phyloP scores from a whole-genome alignment of 768 basidiomycete genomes.

The Phaeotremella fagi region DNA sequence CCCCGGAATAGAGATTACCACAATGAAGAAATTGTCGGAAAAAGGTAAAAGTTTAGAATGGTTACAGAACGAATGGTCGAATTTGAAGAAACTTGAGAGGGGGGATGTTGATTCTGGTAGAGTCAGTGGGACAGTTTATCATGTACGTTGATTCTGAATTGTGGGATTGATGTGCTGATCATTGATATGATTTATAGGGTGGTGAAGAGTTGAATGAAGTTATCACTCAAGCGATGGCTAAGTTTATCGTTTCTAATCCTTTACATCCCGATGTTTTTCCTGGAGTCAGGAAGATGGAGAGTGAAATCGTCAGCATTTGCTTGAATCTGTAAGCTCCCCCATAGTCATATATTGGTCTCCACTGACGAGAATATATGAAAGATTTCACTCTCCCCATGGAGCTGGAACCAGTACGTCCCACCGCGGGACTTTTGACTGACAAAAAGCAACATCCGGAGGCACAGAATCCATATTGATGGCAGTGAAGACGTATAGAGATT shows the following conservation, averaged over 20 bases:
- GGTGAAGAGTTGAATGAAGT: slow-evolving; percentile 74
- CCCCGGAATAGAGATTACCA: slow-evolving; percentile 23
- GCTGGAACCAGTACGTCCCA: slow-evolving; percentile 63
- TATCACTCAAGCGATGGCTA: slow-evolving; percentile 72
- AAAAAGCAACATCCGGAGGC: slow-evolving; percentile 74
- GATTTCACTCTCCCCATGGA: slow-evolving; percentile 74
- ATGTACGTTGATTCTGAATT: slow-evolving; percentile 23
- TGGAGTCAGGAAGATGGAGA: slow-evolving; percentile 86
- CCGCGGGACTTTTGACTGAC: neutral
- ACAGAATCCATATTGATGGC: slow-evolving; percentile 97
- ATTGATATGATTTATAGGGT: slow-evolving; percentile 50
- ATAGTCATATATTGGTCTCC: slow-evolving; percentile 7
- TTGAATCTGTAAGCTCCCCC: slow-evolving; percentile 56
- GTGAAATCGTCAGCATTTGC: slow-evolving; percentile 85
- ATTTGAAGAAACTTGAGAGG: slow-evolving; percentile 39
- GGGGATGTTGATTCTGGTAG: slow-evolving; percentile 38
- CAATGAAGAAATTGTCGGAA: slow-evolving; percentile 25
- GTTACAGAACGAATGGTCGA: slow-evolving; percentile 40
- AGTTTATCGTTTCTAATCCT: slow-evolving; percentile 81
- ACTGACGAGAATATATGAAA: slow-evolving; percentile 20
- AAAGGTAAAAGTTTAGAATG: slow-evolving; percentile 37
- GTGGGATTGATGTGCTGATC: neutral
- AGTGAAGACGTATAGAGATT: slow-evolving; percentile 87
- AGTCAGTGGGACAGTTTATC: slow-evolving; percentile 47
- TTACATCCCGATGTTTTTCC: slow-evolving; percentile 93